These are phyloP conservation scores for Juglanconis juglandina DNA, from an alignment of 2,329 filamentous ascomycete genomes.

Conservation along the genomic window DNA sequence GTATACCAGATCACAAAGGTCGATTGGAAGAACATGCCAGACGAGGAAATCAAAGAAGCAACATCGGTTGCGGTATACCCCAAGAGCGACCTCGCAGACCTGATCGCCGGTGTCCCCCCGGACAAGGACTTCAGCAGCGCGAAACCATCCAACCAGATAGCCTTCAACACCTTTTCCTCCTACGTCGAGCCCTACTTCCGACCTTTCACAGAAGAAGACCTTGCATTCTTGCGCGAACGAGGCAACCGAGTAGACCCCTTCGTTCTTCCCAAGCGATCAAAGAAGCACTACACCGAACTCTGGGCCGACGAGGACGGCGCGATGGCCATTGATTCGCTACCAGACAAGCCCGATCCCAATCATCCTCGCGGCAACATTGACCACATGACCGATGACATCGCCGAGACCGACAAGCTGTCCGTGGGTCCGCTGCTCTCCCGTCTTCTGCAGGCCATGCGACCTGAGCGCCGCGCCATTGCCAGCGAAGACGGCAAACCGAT, in stretches of 20 bases:
- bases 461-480: conserved; percentile 56
- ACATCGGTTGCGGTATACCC: conserved; percentile 86
- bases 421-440: conserved; percentile 82
- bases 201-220: conserved; percentile 85
- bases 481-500: conserved; percentile 55
- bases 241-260: conserved; percentile 83
- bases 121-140: conserved; percentile 94
- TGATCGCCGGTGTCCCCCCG: conserved; percentile 84
- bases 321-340: conserved; percentile 67
- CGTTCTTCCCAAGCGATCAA: conserved; percentile 78
- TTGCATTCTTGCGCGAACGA: conserved; percentile 86
- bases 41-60: conserved; percentile 83
- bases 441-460: conserved; percentile 75
- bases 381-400: conserved; percentile 78
- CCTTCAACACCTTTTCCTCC: conserved; percentile 85
- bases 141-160: conserved; percentile 92
- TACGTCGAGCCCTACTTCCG: conserved; percentile 92
- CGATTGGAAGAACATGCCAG: conserved; percentile 65
- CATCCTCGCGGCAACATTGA: conserved; percentile 83
- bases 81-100: conserved; percentile 71
- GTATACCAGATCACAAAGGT: conserved; percentile 86
- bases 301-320: conserved; percentile 93
- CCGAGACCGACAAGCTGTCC: conserved; percentile 84
- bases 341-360: conserved; percentile 71
- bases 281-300: conserved; percentile 80